Evolutionary conservation across 140 eudicot species (phyloP).

Genomic region (Oenanthe javanica): DNA sequence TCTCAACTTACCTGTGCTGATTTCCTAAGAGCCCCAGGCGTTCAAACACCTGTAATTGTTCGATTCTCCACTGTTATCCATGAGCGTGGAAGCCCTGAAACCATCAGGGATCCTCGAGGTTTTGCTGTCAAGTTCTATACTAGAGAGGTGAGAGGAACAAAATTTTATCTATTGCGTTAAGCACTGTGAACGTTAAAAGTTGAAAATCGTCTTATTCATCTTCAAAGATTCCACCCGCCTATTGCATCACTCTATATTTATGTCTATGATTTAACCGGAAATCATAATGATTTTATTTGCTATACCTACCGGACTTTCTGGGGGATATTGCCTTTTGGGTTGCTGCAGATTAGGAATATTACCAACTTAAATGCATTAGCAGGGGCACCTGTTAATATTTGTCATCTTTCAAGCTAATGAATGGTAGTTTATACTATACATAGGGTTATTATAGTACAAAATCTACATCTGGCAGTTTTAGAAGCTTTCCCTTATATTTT

Average conservation of each 20-base stretch:
- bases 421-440: background rate
- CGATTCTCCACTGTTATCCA: conserved; percentile 97
- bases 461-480: background rate
- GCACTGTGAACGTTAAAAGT: background rate
- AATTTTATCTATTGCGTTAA: background rate
- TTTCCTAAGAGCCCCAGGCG: conserved; percentile 92
- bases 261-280: background rate
- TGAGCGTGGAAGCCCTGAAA: conserved; percentile 99
- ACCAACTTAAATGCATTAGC: background rate
- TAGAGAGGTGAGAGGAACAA: conserved; percentile 51
- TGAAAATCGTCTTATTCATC: background rate
- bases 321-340: background rate
- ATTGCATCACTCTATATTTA: background rate
- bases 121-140: conserved; percentile 97
- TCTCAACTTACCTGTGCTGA: conserved; percentile 92
- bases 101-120: conserved; percentile 90
- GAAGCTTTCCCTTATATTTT: background rate
- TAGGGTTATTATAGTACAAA: background rate
- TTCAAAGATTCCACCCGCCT: background rate
- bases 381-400: background rate
- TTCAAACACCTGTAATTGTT: conserved; percentile 90
- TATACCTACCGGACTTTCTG: background rate
- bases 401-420: background rate
- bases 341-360: too few species aligned
- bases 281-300: background rate